A percentile compares a stretch with the other conserved stretches of the same genome.
Evolutionary conservation across 176 grass and related monocot genomes (phyloP).

Genomic region (Dendrocalamus sinicus): DNA sequence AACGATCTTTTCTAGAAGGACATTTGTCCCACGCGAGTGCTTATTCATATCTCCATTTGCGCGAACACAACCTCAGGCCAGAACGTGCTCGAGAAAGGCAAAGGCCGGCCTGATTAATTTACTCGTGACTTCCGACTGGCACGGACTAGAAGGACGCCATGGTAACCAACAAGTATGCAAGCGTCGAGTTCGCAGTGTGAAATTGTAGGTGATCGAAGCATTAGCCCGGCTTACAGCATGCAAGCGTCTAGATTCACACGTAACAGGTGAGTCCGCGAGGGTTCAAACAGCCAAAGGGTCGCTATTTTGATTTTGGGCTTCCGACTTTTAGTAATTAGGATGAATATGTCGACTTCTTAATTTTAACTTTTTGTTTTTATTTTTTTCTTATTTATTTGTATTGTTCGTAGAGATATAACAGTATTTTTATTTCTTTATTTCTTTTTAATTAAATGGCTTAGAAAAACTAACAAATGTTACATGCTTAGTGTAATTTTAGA

Average conservation of each 20-base stretch:
- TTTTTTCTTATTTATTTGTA: too few relatives aligned
- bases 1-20: slow-evolving; percentile 22
- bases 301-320: too few relatives aligned
- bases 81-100: background rate
- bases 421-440: too few relatives aligned
- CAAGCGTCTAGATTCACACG: background rate
- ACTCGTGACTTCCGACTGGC: background rate
- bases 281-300: too few relatives aligned
- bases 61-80: background rate
- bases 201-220: background rate
- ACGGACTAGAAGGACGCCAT: background rate
- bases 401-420: too few relatives aligned
- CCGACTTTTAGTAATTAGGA: too few relatives aligned
- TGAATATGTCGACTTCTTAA: too few relatives aligned
- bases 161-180: background rate
- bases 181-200: background rate
- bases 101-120: background rate
- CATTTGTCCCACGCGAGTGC: slow-evolving; percentile 24
- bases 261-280: too few relatives aligned
- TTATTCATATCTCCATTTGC: background rate
- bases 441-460: too few relatives aligned
- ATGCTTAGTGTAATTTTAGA: too few relatives aligned
- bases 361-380: too few relatives aligned
- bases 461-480: too few relatives aligned
- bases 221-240: background rate